Percentiles rank a stretch among this genome's conserved stretches.
These are phyloP conservation scores for Backusella australiensis DNA, from an alignment of 192 early-diverging fungal species.

Conservation along the genomic window DNA sequence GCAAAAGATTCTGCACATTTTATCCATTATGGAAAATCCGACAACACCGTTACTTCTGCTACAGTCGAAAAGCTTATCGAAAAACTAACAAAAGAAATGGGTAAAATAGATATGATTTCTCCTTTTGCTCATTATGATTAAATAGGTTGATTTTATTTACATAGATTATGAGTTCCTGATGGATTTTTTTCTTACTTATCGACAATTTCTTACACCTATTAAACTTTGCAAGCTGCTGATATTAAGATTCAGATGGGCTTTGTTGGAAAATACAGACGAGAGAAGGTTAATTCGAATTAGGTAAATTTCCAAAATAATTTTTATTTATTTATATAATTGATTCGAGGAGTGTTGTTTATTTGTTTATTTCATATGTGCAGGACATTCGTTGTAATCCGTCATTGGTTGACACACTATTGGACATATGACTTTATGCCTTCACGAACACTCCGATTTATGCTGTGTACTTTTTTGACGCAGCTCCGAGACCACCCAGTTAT, in stretches of 20 bases:
- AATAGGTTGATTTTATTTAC: slow-evolving; percentile 4
- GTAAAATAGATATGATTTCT: slow-evolving; percentile 28
- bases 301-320: slow-evolving; percentile 19
- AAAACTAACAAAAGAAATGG: slow-evolving; percentile 51
- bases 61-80: slow-evolving; percentile 55
- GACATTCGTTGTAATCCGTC: slow-evolving; percentile 52
- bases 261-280: slow-evolving; percentile 38
- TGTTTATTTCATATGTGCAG: slow-evolving; percentile 19
- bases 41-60: slow-evolving; percentile 39
- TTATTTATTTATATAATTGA: neutral
- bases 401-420: slow-evolving; percentile 56
- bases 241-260: slow-evolving; percentile 52
- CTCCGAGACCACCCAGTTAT: slow-evolving; percentile 39
- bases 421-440: slow-evolving; percentile 46
- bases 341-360: neutral
- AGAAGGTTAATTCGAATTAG: slow-evolving; percentile 46
- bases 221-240: slow-evolving; percentile 54
- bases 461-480: slow-evolving; percentile 43
- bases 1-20: slow-evolving; percentile 27
- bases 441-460: slow-evolving; percentile 46
- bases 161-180: slow-evolving; percentile 48
- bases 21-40: slow-evolving; percentile 37
- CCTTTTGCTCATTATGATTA: neutral
- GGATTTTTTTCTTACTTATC: slow-evolving; percentile 57
- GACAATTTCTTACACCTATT: slow-evolving; percentile 49